A percentile compares a stretch with the other conserved stretches of the same genome.
phyloP scores from a whole-genome alignment of 1,284 basidiomycete species.

The Cerrena zonata region DNA sequence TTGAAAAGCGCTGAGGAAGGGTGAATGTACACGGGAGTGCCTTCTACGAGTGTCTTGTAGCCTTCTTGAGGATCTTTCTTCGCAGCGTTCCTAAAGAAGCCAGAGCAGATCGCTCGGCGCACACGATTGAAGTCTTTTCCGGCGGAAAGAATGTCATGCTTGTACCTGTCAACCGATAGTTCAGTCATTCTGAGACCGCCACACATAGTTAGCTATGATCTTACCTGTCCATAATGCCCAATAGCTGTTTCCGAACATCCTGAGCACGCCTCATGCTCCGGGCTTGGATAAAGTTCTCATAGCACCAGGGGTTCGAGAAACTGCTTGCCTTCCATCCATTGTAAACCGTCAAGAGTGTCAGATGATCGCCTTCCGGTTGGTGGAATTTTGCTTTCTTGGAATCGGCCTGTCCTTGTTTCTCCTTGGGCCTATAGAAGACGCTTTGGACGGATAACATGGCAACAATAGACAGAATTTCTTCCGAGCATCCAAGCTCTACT shows the following conservation, averaged over 20 bases:
- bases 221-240: constrained; percentile 97
- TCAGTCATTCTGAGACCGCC: constrained; percentile 11
- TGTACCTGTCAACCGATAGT: constrained; percentile 54
- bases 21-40: constrained; percentile 96
- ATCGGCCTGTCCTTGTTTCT: constrained; percentile 97
- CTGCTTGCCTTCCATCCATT: constrained; percentile 96
- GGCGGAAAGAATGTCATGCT: constrained; percentile 89
- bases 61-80: constrained; percentile 93
- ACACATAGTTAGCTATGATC: constrained; percentile 21
- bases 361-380: constrained; percentile 94
- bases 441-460: constrained; percentile 97
- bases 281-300: constrained; percentile 96
- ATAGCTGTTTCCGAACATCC: constrained; percentile 92
- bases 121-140: constrained; percentile 92
- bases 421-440: constrained; percentile 96
- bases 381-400: constrained; percentile 99
- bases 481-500: constrained; percentile 92
- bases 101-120: constrained; percentile 92
- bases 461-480: constrained; percentile 94
- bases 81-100: constrained; percentile 92
- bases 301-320: constrained; percentile 95
- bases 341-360: constrained; percentile 93
- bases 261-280: constrained; percentile 95
- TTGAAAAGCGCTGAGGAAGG: constrained; percentile 97
- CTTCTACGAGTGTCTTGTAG: constrained; percentile 98